Evolutionary conservation across 352 stramenopile genomes (phyloP).

Genomic region (Sclerospora graminicola): DNA sequence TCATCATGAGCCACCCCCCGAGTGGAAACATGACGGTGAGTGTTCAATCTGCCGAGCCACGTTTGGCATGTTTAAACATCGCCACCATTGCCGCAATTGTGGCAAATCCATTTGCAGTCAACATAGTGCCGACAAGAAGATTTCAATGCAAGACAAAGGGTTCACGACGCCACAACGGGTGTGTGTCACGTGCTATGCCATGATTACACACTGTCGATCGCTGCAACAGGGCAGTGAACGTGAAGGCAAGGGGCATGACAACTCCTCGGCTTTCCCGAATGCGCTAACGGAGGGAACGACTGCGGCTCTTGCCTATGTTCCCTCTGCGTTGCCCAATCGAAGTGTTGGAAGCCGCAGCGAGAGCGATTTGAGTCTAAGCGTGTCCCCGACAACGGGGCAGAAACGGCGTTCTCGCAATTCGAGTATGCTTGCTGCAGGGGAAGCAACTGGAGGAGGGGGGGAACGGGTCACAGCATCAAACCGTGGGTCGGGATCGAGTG

Average conservation of each 20-base stretch:
- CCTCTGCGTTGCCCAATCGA: constrained; percentile 1
- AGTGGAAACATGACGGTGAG: constrained; percentile 69
- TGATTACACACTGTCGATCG: constrained; percentile 42
- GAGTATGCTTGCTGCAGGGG: constrained; percentile 18
- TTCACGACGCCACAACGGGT: constrained; percentile 72
- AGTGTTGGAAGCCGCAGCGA: constrained; percentile 8
- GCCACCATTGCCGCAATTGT: constrained; percentile 78
- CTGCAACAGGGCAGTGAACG: constrained; percentile 27
- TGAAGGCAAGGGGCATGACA: constrained; percentile 12
- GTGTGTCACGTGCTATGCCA: constrained; percentile 65
- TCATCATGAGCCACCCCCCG: constrained; percentile 41
- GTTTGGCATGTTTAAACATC: constrained; percentile 82
- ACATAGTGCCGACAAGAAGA: constrained; percentile 76
- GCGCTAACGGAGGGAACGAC: no score
- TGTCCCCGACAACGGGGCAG: constrained; percentile 5
- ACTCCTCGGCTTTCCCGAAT: no score
- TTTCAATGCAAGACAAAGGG: constrained; percentile 52
- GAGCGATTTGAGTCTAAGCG: constrained; percentile 12
- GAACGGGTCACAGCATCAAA: constrained; percentile 21
- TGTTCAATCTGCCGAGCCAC: constrained; percentile 66
- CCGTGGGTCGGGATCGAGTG: constrained; percentile 10
- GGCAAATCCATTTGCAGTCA: constrained; percentile 76
- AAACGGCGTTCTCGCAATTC: constrained; percentile 11
- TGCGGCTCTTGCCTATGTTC: constrained; percentile 5
- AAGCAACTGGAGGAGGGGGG: constrained; percentile 23